Base-by-base conservation (phyloP, 345 rosid species). In the Raphanus sativus region DNA sequence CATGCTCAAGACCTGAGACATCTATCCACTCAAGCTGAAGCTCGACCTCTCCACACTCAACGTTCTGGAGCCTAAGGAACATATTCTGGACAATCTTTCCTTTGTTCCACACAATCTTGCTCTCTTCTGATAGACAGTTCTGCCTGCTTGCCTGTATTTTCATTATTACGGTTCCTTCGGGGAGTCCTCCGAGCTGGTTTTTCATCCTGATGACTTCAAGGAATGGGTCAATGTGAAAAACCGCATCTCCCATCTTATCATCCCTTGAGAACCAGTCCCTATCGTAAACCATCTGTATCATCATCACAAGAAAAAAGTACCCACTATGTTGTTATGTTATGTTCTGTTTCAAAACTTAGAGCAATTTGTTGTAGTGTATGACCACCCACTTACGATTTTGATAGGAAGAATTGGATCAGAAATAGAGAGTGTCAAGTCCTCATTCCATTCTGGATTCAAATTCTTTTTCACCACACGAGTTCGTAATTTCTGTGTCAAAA, bases 181-280 rank as follows among this genome's bases (percentile, higher is more conserved):
- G 85, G 11, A 87, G 74, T 52, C 63, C 82, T 2, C 48, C 73
- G 69, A 89, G 54, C 25, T 72, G 58, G 24, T 73, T 28, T 29
- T 32, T 70, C 90, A 88, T 88, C 76, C 63, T 81, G 26, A 86
- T 74, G 16, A 83, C 88, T 67, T 88, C 85, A 6, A 88, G 17
- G 45, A 81, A 85, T 0, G 88, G 78, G 24, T 67, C 78, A 40
- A 91, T 79, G 26, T 83, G 78, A 63, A 94, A 82, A 73, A 90
- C 84, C 1, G 97, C 96, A 13, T 90, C 91, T 61, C 96, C 97
- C 98, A 91, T 91, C 77, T 84, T 86, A 83, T 94, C 97, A 61
- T 91, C 97, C 17, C 71, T 81, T 61, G 86, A 85, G 81, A 91
- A 89, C 26, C 74, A 77, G 74, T 89, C 96, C 71, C 78, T 82